phyloP scores from a whole-genome alignment of 352 stramenopile genomes.

The Aphanomyces invadans region DNA sequence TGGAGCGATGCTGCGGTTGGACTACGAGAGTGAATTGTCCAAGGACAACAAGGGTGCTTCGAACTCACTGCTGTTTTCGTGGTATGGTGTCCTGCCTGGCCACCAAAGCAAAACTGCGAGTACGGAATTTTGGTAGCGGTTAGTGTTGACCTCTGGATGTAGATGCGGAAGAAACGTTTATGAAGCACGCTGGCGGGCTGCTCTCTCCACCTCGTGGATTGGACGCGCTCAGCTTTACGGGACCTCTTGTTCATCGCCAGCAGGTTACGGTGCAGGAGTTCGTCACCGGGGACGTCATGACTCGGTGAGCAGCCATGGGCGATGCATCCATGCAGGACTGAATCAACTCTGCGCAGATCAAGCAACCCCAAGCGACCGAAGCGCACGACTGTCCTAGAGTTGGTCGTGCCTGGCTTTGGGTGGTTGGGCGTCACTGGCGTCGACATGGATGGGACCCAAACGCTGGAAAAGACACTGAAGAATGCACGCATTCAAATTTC shows the following conservation, averaged over 20 bases:
- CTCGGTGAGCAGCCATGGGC: conserved; percentile 14
- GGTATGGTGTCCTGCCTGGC: conserved; percentile 76
- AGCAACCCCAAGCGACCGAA: conserved; percentile 66
- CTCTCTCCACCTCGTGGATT: conserved; percentile 69
- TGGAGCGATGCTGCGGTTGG: conserved; percentile 59
- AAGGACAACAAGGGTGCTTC: conserved; percentile 26
- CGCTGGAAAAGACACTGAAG: conserved; percentile 53
- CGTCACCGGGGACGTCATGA: conserved; percentile 47
- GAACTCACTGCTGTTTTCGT: conserved; percentile 65
- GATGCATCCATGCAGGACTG: no score
- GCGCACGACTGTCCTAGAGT: conserved; percentile 65
- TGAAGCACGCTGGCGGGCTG: conserved; percentile 69
- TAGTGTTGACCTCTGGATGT: not conserved
- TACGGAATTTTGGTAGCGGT: conserved; percentile 32
- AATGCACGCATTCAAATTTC: conserved; percentile 54
- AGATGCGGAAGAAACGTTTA: conserved; percentile 62
- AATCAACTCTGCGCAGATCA: no score
- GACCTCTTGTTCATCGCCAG: conserved; percentile 41
- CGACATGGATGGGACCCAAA: conserved; percentile 63
- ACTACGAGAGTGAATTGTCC: conserved; percentile 41
- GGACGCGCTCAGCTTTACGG: conserved; percentile 69
- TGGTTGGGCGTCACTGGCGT: conserved; percentile 73
- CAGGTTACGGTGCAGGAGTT: conserved; percentile 66
- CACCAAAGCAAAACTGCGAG: conserved; percentile 72
- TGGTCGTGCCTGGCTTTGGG: conserved; percentile 71